Evolutionary conservation across 208 protist genomes (phyloP).

Genomic region (Acanthamoeba royreba): DNA sequence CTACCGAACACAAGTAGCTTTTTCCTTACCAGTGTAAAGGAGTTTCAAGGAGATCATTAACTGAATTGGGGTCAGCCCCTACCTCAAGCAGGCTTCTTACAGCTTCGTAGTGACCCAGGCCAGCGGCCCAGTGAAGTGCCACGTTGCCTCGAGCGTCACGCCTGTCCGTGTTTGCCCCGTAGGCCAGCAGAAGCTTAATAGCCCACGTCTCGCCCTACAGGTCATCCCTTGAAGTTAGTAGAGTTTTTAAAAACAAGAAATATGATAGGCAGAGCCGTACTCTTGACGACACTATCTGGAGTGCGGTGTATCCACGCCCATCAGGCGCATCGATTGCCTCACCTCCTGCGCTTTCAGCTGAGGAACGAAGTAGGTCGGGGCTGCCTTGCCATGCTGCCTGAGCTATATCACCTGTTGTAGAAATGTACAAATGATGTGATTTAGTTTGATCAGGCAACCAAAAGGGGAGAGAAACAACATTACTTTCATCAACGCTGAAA

Average conservation of each 20-base stretch:
- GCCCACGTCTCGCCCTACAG: not conserved
- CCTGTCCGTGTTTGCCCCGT: not conserved
- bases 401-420: not conserved
- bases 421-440: too few relatives aligned
- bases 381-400: conserved; percentile 17
- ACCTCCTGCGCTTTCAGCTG: not conserved
- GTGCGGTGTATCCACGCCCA: not conserved
- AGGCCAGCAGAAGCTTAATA: not conserved
- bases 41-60: not conserved
- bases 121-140: conserved; percentile 44
- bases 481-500: not conserved
- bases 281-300: not conserved
- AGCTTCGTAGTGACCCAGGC: not conserved
- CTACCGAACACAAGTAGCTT: not conserved
- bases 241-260: too few relatives aligned
- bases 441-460: too few relatives aligned
- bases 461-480: not conserved
- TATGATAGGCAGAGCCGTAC: not conserved
- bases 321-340: not conserved
- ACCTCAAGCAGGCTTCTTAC: not conserved
- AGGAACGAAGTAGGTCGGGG: not conserved
- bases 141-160: conserved; percentile 19
- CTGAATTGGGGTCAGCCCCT: not conserved
- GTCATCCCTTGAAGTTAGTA: not conserved
- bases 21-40: not conserved